A percentile compares a stretch with the other conserved stretches of the same genome.
Conservation (phyloP, 768 basidiomycete genomes). For the Phanerochaete carnosa region DNA sequence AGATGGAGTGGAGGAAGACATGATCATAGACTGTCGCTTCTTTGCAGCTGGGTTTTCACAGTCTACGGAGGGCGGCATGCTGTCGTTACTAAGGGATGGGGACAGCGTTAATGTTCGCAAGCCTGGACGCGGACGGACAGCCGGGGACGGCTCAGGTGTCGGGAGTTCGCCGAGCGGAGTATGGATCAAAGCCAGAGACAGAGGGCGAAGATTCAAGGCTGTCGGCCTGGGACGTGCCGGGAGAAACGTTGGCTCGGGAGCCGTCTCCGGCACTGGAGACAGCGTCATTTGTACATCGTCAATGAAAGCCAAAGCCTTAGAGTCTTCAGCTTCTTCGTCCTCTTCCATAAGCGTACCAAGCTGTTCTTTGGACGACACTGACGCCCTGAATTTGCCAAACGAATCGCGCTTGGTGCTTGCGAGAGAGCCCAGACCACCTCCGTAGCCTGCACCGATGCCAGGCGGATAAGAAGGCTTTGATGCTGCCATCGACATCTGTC, state of each 20-base stretch:
- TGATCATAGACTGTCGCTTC: slow-evolving; percentile 32
- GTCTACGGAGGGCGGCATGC: slow-evolving; percentile 7
- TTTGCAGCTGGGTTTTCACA: slow-evolving; percentile 16
- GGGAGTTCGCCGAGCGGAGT: slow-evolving; percentile 15
- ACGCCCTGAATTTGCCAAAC: slow-evolving; percentile 60
- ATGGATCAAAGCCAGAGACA: slow-evolving; percentile 61
- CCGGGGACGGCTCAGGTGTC: slow-evolving; percentile 50
- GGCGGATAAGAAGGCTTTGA: slow-evolving; percentile 59
- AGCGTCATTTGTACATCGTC: neutral
- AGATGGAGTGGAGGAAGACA: slow-evolving; percentile 29
- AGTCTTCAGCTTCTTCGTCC: slow-evolving; percentile 57
- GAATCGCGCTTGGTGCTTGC: slow-evolving; percentile 71
- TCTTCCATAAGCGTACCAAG: slow-evolving; percentile 80
- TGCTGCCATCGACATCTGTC: slow-evolving; percentile 33
- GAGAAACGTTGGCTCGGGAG: slow-evolving; percentile 26
- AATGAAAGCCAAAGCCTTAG: neutral
- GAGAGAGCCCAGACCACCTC: slow-evolving; percentile 37
- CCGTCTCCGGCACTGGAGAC: slow-evolving; percentile 10
- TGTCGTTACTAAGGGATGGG: slow-evolving; percentile 17
- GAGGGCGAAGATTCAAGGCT: slow-evolving; percentile 62
- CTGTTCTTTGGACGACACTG: slow-evolving; percentile 70
- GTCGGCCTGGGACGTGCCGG: slow-evolving; percentile 60
- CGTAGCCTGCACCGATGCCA: slow-evolving; percentile 40
- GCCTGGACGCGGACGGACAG: slow-evolving; percentile 46
- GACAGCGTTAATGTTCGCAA: slow-evolving; percentile 53